A percentile compares a stretch with the other conserved stretches of the same genome.
Conservation (phyloP, 2,329 filamentous ascomycete genomes). For the Basipetospora chlamydospora region DNA sequence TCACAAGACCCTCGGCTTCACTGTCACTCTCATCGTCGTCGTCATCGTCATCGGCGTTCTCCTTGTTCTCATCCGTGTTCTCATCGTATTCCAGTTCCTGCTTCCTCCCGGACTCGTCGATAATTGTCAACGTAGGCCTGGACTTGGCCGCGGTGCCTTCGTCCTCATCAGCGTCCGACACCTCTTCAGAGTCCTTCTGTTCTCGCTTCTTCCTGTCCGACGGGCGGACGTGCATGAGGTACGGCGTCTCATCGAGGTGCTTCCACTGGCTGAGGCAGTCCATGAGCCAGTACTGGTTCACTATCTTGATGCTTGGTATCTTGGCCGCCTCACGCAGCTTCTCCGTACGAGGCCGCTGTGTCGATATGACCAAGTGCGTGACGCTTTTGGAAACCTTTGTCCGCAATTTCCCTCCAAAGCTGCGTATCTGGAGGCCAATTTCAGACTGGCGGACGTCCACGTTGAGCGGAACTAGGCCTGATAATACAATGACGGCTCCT, state of each 20-base stretch:
- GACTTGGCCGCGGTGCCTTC: slow-evolving; percentile 19
- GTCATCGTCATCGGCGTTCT: slow-evolving; percentile 18
- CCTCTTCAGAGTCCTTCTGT: slow-evolving; percentile 17
- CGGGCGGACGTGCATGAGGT: slow-evolving; percentile 61
- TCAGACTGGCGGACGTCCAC: slow-evolving; percentile 69
- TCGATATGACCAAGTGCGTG: slow-evolving; percentile 62
- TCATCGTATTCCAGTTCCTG: slow-evolving; percentile 19
- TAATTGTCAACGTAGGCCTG: slow-evolving; percentile 26
- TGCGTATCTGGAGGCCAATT: slow-evolving; percentile 72
- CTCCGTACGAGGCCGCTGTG: slow-evolving; percentile 61
- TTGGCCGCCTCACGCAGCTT: slow-evolving; percentile 81
- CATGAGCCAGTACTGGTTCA: slow-evolving; percentile 79
- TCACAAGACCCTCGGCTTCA: slow-evolving; percentile 20
- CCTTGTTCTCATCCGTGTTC: slow-evolving; percentile 15
- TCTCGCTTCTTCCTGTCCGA: slow-evolving; percentile 35
- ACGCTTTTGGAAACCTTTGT: slow-evolving; percentile 45
- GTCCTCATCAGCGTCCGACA: slow-evolving; percentile 13
- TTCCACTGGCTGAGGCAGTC: slow-evolving; percentile 77
- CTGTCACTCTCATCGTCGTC: slow-evolving; percentile 24
- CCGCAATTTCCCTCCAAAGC: slow-evolving; percentile 60
- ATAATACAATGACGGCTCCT: slow-evolving; percentile 70
- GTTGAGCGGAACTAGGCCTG: slow-evolving; percentile 75
- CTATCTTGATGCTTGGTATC: slow-evolving; percentile 73
- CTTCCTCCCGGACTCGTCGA: slow-evolving; percentile 28
- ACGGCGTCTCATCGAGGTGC: slow-evolving; percentile 62